These are phyloP conservation scores for Penicillium sclerotiorum DNA, from an alignment of 2,329 filamentous ascomycete genomes.

Conservation along the genomic window DNA sequence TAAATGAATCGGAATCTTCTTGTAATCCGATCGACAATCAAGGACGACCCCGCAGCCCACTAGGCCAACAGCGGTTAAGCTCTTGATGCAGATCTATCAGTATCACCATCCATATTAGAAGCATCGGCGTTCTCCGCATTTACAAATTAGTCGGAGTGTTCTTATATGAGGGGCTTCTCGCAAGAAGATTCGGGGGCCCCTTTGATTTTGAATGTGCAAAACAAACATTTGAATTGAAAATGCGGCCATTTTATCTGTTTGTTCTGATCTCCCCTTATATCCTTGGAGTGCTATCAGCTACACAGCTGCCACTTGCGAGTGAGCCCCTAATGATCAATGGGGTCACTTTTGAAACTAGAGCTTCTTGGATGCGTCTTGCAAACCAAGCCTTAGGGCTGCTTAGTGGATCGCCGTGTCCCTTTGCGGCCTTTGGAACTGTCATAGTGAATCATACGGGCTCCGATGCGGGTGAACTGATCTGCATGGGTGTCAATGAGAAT, in stretches of 20 bases:
- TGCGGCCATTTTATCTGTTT: background rate
- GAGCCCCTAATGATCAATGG: constrained; percentile 27
- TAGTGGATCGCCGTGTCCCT: constrained; percentile 52
- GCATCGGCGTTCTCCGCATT: background rate
- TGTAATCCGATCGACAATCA: background rate
- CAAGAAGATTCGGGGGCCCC: background rate
- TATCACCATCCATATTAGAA: background rate
- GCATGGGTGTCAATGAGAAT: constrained; percentile 54
- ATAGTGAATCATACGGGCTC: constrained; percentile 58
- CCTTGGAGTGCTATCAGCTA: background rate
- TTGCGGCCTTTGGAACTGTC: constrained; percentile 56
- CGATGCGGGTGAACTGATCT: constrained; percentile 43
- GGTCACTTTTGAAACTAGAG: constrained; percentile 45
- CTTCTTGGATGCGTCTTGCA: constrained; percentile 57
- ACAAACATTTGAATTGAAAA: background rate
- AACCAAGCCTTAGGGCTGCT: constrained; percentile 49
- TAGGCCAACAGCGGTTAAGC: constrained; percentile 1
- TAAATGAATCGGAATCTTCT: background rate
- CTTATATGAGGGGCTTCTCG: background rate
- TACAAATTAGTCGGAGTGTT: background rate
- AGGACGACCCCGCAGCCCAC: background rate
- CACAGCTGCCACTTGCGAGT: constrained; percentile 2
- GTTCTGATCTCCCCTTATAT: background rate
- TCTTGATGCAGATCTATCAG: background rate
- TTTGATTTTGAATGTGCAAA: background rate